phyloP scores from a whole-genome alignment of 1,284 basidiomycete species.

The Ganoderma leucocontextum region DNA sequence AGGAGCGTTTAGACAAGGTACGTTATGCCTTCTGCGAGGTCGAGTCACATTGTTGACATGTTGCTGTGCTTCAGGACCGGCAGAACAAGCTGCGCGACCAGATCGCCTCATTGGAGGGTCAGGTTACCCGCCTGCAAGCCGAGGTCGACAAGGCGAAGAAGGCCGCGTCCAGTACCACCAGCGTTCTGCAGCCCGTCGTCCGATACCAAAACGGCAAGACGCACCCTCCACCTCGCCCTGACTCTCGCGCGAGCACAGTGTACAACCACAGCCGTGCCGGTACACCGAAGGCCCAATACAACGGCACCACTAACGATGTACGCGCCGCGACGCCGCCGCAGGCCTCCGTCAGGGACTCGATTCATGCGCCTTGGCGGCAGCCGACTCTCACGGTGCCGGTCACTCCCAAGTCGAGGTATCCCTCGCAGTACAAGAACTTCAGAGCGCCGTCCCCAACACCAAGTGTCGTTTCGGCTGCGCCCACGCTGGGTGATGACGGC shows the following conservation, averaged over 20 bases:
- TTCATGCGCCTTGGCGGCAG: slow-evolving; percentile 64
- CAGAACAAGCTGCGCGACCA: slow-evolving; percentile 74
- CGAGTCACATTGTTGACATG: slow-evolving; percentile 1
- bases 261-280: slow-evolving; percentile 53
- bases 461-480: slow-evolving; percentile 74
- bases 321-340: slow-evolving; percentile 58
- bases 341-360: slow-evolving; percentile 75
- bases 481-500: slow-evolving; percentile 74
- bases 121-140: slow-evolving; percentile 62
- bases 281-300: slow-evolving; percentile 48
- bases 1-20: slow-evolving; percentile 72
- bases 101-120: slow-evolving; percentile 67
- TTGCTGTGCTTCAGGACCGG: slow-evolving; percentile 60
- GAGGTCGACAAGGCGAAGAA: slow-evolving; percentile 65
- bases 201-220: slow-evolving; percentile 40
- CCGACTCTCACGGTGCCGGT: slow-evolving; percentile 23
- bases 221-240: slow-evolving; percentile 62
- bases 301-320: slow-evolving; percentile 38
- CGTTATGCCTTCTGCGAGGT: slow-evolving; percentile 20
- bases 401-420: slow-evolving; percentile 47
- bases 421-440: slow-evolving; percentile 41
- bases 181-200: slow-evolving; percentile 26
- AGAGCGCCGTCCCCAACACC: slow-evolving; percentile 72
- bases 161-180: slow-evolving; percentile 24
- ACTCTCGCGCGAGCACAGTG: slow-evolving; percentile 73